Evolutionary conservation across 768 basidiomycete genomes (phyloP).

Genomic region (Pleurotus pulmonarius): DNA sequence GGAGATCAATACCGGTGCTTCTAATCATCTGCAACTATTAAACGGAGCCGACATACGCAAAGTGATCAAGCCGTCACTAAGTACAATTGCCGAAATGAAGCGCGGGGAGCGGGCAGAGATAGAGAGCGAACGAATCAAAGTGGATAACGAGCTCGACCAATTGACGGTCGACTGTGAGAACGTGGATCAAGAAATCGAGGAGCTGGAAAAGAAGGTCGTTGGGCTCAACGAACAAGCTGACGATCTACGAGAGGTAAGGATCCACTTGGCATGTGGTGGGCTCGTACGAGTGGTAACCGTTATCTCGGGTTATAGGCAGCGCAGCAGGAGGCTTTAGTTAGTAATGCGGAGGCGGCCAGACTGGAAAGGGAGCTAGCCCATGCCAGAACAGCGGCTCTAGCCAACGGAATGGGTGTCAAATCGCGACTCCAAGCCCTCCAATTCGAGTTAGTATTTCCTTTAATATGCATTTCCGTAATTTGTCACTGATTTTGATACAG

Average conservation of each 20-base stretch:
- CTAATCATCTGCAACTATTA: constrained; percentile 67
- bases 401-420: constrained; percentile 82
- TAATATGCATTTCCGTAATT: constrained; percentile 5
- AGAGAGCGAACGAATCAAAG: constrained; percentile 74
- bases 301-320: constrained; percentile 47
- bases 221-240: constrained; percentile 74
- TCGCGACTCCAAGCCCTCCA: constrained; percentile 72
- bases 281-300: neutral
- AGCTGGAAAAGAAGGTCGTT: constrained; percentile 69
- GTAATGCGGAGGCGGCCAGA: constrained; percentile 60
- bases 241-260: constrained; percentile 72
- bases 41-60: constrained; percentile 68
- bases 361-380: constrained; percentile 72
- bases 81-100: constrained; percentile 66
- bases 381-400: constrained; percentile 70
- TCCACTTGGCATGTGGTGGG: neutral
- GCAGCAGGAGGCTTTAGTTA: constrained; percentile 69
- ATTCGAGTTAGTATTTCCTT: constrained; percentile 54
- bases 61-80: constrained; percentile 74
- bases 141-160: constrained; percentile 83
- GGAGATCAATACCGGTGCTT: constrained; percentile 74
- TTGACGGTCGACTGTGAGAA: constrained; percentile 76
- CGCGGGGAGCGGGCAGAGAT: constrained; percentile 64
- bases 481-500: constrained; percentile 29
- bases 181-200: constrained; percentile 71